Conservation (phyloP, 208 protist species). For the Crithidia fasciculata region DNA sequence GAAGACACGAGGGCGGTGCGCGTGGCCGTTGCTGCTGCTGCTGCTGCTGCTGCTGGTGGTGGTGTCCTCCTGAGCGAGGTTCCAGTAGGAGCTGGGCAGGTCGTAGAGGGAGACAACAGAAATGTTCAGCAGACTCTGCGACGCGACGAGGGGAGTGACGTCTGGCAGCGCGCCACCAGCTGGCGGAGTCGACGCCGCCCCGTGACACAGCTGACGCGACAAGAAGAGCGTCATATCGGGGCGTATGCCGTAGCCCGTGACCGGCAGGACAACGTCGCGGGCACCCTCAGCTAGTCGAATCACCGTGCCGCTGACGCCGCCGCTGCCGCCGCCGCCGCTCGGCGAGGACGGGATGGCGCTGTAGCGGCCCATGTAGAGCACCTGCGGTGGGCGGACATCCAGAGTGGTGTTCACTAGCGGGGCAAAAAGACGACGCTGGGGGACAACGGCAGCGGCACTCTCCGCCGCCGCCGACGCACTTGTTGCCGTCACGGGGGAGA, state of each 20-base stretch:
- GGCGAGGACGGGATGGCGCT: slow-evolving; percentile 26
- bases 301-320: slow-evolving; percentile 23
- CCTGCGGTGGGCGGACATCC: slow-evolving; percentile 47
- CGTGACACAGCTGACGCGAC: slow-evolving; percentile 41
- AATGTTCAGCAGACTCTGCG: slow-evolving; percentile 61
- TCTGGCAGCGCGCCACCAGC: not conserved
- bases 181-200: slow-evolving; percentile 2
- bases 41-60: not conserved
- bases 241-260: slow-evolving; percentile 68
- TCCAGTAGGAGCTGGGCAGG: slow-evolving; percentile 59
- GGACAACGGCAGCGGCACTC: slow-evolving; percentile 7
- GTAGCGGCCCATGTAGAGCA: slow-evolving; percentile 68
- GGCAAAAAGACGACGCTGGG: slow-evolving; percentile 33
- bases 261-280: slow-evolving; percentile 55
- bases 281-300: slow-evolving; percentile 58
- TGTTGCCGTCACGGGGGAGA: slow-evolving; percentile 16
- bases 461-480: not conserved
- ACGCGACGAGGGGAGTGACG: slow-evolving; percentile 23
- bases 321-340: not conserved
- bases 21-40: not conserved
- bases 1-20: slow-evolving; percentile 34
- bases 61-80: not conserved
- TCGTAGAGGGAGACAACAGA: slow-evolving; percentile 63
- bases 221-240: slow-evolving; percentile 70
- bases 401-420: slow-evolving; percentile 39